phyloP scores from a whole-genome alignment of 352 stramenopile genomes.

The Phytophthora fragariae region DNA sequence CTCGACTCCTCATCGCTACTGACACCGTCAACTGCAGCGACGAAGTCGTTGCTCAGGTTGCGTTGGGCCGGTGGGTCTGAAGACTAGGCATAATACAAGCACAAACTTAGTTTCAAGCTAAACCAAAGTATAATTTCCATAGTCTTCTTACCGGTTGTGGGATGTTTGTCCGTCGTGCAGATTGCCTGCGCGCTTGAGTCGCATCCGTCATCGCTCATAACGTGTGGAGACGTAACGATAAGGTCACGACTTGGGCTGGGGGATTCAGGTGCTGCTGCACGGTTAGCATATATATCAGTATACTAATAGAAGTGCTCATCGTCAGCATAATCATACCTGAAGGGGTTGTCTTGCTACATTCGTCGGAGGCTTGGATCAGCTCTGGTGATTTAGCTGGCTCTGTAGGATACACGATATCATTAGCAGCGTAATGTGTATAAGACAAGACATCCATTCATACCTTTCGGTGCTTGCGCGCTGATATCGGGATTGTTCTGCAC shows the following conservation, averaged over 20 bases:
- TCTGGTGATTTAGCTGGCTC: not conserved
- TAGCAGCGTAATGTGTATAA: constrained; percentile 1
- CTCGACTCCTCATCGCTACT: not conserved
- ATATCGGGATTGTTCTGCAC: not conserved
- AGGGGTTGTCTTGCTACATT: not conserved
- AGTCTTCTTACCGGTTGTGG: too few relatives aligned
- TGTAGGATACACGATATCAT: not conserved
- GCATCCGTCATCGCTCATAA: not conserved
- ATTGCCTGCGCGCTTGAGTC: too few relatives aligned
- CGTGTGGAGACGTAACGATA: not conserved
- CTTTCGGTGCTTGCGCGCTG: not conserved
- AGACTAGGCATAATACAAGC: not conserved
- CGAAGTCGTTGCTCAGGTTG: not conserved
- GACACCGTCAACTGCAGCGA: too few relatives aligned
- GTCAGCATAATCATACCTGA: too few relatives aligned
- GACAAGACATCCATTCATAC: not conserved
- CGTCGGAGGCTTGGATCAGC: not conserved
- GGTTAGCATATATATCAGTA: not conserved
- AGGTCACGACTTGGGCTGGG: not conserved
- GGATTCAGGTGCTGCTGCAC: not conserved
- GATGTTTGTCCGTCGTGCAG: too few relatives aligned
- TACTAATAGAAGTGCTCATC: not conserved
- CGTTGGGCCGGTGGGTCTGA: not conserved
- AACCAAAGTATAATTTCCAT: not conserved
- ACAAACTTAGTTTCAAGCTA: not conserved